A percentile compares a stretch with the other conserved stretches of the same genome.
These are phyloP conservation scores for Solanum hybrid DNA, from an alignment of 305 asterid genomes.

Conservation along the genomic window DNA sequence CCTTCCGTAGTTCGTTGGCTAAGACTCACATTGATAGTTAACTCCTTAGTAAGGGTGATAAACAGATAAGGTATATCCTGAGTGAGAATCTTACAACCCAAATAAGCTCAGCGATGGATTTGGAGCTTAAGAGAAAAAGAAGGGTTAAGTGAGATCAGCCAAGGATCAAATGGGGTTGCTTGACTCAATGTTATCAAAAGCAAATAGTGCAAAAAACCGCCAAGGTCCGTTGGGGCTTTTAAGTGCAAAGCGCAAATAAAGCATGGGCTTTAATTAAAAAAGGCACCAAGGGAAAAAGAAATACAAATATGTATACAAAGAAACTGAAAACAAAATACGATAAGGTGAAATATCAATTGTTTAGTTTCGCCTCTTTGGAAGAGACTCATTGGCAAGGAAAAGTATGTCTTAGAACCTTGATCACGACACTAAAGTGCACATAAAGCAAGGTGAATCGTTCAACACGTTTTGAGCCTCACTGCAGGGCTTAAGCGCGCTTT, in stretches of 20 bases:
- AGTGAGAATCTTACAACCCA: background rate
- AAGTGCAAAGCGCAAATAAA: background rate
- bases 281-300: background rate
- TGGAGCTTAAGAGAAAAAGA: background rate
- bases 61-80: background rate
- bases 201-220: background rate
- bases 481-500: background rate
- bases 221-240: background rate
- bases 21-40: background rate
- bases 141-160: background rate
- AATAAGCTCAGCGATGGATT: background rate
- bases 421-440: background rate
- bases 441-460: background rate
- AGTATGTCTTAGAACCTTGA: background rate
- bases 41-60: background rate
- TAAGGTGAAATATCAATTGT: background rate
- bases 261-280: background rate
- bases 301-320: background rate
- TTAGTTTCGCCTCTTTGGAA: background rate
- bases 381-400: background rate
- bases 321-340: background rate
- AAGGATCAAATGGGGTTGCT: background rate
- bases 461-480: background rate
- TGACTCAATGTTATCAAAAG: background rate
- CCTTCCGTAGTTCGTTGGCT: background rate